A percentile compares a stretch with the other conserved stretches of the same genome.
These are phyloP conservation scores for Blyttiomyces sp. DNA, from an alignment of 371 early-diverging fungal species.

Conservation along the genomic window DNA sequence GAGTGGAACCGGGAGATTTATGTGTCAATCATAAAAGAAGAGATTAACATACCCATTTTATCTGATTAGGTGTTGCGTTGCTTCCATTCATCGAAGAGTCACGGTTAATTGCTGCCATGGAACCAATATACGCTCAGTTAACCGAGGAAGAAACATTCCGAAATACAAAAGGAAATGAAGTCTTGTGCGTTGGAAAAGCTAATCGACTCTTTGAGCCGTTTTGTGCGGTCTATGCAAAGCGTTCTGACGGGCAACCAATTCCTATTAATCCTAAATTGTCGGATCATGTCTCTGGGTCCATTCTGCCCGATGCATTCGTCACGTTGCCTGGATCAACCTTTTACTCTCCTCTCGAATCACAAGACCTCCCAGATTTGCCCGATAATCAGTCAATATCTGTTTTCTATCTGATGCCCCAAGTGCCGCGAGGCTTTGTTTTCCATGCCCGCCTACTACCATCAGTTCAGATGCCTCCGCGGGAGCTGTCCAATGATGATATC, in stretches of 20 bases:
- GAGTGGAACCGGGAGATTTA: conserved; percentile 1
- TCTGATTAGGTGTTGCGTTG: conserved; percentile 72
- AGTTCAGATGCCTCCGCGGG: conserved; percentile 21
- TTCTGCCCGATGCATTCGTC: conserved; percentile 59
- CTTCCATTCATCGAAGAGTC: conserved; percentile 91
- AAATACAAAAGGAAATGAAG: conserved; percentile 72
- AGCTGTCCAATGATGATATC: conserved; percentile 32
- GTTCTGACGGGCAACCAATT: conserved; percentile 34
- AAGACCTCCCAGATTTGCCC: conserved; percentile 25
- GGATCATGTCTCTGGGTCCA: conserved; percentile 61
- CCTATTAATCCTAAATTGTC: conserved; percentile 56
- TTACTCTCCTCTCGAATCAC: conserved; percentile 60
- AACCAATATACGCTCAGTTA: conserved; percentile 62
- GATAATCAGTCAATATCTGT: conserved; percentile 34
- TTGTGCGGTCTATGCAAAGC: conserved; percentile 48
- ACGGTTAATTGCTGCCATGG: conserved; percentile 78
- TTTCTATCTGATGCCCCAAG: conserved; percentile 37
- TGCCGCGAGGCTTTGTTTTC: conserved; percentile 23
- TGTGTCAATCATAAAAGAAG: too few relatives aligned
- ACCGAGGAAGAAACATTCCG: conserved; percentile 69
- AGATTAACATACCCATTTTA: not conserved
- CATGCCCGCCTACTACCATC: conserved; percentile 22
- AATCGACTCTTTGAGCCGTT: conserved; percentile 66
- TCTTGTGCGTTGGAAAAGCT: conserved; percentile 65
- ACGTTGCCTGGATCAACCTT: conserved; percentile 72